Percentiles rank a stretch among this genome's conserved stretches.
Evolutionary conservation across 2,329 filamentous ascomycete genomes (phyloP).

Genomic region (Drechslera avenae): DNA sequence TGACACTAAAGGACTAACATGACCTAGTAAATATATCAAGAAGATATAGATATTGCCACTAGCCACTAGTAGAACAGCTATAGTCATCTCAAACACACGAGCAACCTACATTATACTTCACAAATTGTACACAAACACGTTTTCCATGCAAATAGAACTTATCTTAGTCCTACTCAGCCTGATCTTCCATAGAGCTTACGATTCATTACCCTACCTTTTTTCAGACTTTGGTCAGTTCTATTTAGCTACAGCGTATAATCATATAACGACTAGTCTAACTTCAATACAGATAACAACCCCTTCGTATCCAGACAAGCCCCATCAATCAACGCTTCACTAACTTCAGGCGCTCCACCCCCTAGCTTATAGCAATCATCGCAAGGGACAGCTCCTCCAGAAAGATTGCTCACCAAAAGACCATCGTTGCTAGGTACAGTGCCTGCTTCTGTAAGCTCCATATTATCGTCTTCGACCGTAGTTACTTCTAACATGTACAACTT

Average conservation of each 20-base stretch:
- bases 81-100: not conserved
- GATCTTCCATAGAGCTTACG: not conserved
- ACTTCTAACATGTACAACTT: no score
- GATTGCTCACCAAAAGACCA: no score
- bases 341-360: no score
- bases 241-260: not conserved
- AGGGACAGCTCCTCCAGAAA: no score
- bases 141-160: not conserved
- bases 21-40: no score
- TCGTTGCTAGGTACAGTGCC: no score
- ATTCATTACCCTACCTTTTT: not conserved
- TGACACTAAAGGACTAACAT: not conserved
- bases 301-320: not conserved
- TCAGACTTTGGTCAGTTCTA: not conserved
- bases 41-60: not conserved
- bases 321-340: not conserved
- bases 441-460: no score
- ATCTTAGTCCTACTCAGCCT: not conserved
- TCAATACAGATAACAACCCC: not conserved
- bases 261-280: not conserved
- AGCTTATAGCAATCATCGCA: no score
- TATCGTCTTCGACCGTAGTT: no score
- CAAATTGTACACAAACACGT: not conserved
- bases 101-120: not conserved
- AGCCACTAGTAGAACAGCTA: not conserved